Base-by-base conservation (phyloP, 495 filamentous ascomycete species). In the Aspergillus biplanus region DNA sequence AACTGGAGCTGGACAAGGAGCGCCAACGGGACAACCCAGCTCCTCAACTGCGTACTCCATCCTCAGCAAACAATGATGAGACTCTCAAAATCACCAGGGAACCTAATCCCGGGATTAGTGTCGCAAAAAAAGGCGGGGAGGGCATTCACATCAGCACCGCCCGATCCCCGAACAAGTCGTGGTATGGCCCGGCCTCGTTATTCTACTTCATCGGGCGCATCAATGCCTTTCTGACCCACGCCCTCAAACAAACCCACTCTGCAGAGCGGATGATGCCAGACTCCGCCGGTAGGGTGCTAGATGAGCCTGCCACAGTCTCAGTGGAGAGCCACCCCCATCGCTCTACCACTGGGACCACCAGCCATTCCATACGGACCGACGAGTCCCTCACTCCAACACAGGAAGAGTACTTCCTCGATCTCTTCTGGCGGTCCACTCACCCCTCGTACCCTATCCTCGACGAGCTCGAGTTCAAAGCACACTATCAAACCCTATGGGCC, bases 351-450 rank as follows among this genome's bases (percentile, higher is more conserved):
- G 15, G 37, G 6, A 33, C 37, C 8, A 52, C 48, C 4, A 42
- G 34, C 11, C 59, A 56, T n/a, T 47, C 64, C 47, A 39, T 59
- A n/a, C 39, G 59, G 1, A 15, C 18, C 5, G 60, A 21, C 4
- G 50, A 62, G 8, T 66, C 48, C 6, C 64, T 63, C 18, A 59
- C 31, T 6, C 18, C 53, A n/a, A 63, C 37, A 16, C 58, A 60
- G 47, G 53, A 84, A 61, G 83, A 86, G 64, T 78, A 85, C 35
- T 80, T 73, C 50, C 58, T 85, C 3, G 67, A 67, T 33, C 67
- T 83, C 8, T 83, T 78, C 61, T 85, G 82, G 82, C 74, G 81
- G 53, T 74, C 80, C 0, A 84, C 80, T 61, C 77, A 84, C 64
- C 56, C 63, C 4, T 56, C 50, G 0, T 67, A 57, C 33, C 70